These are phyloP conservation scores for Venturiaceae sp. DNA, from an alignment of 2,329 filamentous ascomycete species.

Conservation along the genomic window DNA sequence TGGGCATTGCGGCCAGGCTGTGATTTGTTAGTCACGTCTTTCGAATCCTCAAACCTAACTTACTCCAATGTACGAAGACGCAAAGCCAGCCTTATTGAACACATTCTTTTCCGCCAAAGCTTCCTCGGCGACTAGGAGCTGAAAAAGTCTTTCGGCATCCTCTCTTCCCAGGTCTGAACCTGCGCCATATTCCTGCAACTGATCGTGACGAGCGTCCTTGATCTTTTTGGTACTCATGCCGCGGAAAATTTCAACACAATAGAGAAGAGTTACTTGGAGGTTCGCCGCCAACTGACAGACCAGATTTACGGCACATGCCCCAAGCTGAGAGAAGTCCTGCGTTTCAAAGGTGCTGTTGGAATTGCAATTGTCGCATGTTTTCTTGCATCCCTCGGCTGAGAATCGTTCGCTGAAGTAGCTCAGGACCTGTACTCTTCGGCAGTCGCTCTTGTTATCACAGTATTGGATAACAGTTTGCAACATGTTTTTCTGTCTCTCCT, in stretches of 20 bases:
- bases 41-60: too few species aligned
- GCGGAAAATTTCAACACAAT: constrained; percentile 76
- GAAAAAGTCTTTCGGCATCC: constrained; percentile 77
- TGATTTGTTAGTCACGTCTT: neutral
- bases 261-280: constrained; percentile 57
- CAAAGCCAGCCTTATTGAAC: constrained; percentile 53
- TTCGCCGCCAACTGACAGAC: constrained; percentile 12
- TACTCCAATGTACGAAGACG: constrained; percentile 63
- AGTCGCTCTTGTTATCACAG: constrained; percentile 83
- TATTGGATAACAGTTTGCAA: constrained; percentile 75
- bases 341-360: constrained; percentile 61
- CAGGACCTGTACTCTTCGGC: constrained; percentile 77
- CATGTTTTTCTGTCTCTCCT: constrained; percentile 76
- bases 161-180: constrained; percentile 62
- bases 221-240: constrained; percentile 56
- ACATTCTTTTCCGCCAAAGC: constrained; percentile 63
- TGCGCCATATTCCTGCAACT: constrained; percentile 52
- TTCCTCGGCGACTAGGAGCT: constrained; percentile 62
- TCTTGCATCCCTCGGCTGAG: constrained; percentile 57
- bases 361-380: constrained; percentile 82
- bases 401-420: constrained; percentile 93
- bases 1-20: constrained; percentile 33
- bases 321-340: constrained; percentile 68
- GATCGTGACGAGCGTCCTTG: constrained; percentile 41
- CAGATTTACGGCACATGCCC: constrained; percentile 60